Conservation (phyloP, 768 basidiomycete genomes). For the Wakefieldia striispora region DNA sequence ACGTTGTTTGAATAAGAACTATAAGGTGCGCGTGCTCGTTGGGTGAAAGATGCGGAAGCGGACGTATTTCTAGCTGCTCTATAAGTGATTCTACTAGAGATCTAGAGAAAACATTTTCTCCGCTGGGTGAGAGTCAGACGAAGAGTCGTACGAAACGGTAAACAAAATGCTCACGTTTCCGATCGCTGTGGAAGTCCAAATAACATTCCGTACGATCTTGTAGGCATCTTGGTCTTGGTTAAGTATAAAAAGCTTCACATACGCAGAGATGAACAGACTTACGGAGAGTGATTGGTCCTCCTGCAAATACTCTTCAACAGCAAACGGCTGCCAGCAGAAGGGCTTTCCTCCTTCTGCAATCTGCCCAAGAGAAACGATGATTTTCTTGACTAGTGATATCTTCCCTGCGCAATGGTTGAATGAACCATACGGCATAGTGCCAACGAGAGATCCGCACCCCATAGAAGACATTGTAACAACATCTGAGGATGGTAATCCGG, state of each 20-base stretch:
- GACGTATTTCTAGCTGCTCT: constrained; percentile 56
- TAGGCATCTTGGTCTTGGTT: constrained; percentile 13
- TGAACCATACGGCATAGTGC: neutral
- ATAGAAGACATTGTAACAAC: constrained; percentile 85
- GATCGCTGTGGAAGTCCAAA: constrained; percentile 46
- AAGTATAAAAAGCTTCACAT: neutral
- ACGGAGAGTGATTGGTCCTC: constrained; percentile 22
- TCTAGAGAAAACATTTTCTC: constrained; percentile 58
- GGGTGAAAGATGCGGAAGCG: constrained; percentile 67
- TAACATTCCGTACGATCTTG: constrained; percentile 48
- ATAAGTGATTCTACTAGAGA: constrained; percentile 59
- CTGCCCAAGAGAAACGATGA: constrained; percentile 66
- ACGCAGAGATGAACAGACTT: neutral
- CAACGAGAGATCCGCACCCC: constrained; percentile 56
- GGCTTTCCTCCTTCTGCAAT: constrained; percentile 14
- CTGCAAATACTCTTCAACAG: constrained; percentile 46
- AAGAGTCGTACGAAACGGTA: neutral
- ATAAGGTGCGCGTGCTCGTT: constrained; percentile 84
- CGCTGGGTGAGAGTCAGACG: constrained; percentile 30
- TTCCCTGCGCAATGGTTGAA: constrained; percentile 54
- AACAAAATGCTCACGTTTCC: constrained; percentile 42
- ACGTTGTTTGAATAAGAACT: constrained; percentile 81
- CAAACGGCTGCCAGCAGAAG: constrained; percentile 47
- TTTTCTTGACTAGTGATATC: constrained; percentile 77
- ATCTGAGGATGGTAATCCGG: constrained; percentile 93